A percentile compares a stretch with the other conserved stretches of the same genome.
phyloP scores from a whole-genome alignment of 768 basidiomycete species.

The Phanerochaete sordida region DNA sequence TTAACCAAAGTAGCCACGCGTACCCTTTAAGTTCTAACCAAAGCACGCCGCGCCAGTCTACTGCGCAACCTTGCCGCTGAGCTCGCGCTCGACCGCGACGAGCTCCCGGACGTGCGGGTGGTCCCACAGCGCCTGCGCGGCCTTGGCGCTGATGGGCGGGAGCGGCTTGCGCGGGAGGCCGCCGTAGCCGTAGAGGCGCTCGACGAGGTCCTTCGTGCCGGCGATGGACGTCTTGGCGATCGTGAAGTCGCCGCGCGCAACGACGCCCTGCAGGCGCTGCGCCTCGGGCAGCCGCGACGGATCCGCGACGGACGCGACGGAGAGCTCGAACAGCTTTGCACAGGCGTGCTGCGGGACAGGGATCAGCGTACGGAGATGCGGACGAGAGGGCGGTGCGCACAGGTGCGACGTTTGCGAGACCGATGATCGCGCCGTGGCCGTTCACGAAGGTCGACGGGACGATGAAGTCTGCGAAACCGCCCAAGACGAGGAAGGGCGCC shows the following conservation, averaged over 20 bases:
- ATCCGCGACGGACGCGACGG: constrained; percentile 54
- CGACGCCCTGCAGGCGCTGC: constrained; percentile 72
- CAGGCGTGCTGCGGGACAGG: constrained; percentile 45
- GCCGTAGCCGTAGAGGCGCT: constrained; percentile 81
- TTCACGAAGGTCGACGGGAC: constrained; percentile 68
- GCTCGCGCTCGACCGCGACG: constrained; percentile 56
- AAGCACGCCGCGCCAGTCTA: too few relatives aligned
- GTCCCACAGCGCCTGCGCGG: constrained; percentile 61
- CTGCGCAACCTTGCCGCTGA: constrained; percentile 37
- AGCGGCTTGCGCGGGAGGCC: constrained; percentile 76
- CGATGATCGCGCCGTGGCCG: constrained; percentile 88
- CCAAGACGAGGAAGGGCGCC: constrained; percentile 80
- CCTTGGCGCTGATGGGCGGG: constrained; percentile 53
- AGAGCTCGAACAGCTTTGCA: constrained; percentile 56
- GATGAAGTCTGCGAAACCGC: constrained; percentile 85
- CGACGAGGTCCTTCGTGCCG: constrained; percentile 77
- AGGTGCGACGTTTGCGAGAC: constrained; percentile 81
- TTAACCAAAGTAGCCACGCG: too few relatives aligned
- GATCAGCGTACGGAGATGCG: background rate
- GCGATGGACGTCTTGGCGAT: constrained; percentile 74
- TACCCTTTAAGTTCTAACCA: too few relatives aligned
- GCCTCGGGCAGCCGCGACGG: constrained; percentile 61
- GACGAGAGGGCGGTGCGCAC: constrained; percentile 30
- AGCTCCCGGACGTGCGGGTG: constrained; percentile 70
- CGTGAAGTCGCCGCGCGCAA: constrained; percentile 78